A percentile compares a stretch with the other conserved stretches of the same genome.
phyloP scores from a whole-genome alignment of 2,329 filamentous ascomycete genomes.

The Exophiala lecanii-corni region DNA sequence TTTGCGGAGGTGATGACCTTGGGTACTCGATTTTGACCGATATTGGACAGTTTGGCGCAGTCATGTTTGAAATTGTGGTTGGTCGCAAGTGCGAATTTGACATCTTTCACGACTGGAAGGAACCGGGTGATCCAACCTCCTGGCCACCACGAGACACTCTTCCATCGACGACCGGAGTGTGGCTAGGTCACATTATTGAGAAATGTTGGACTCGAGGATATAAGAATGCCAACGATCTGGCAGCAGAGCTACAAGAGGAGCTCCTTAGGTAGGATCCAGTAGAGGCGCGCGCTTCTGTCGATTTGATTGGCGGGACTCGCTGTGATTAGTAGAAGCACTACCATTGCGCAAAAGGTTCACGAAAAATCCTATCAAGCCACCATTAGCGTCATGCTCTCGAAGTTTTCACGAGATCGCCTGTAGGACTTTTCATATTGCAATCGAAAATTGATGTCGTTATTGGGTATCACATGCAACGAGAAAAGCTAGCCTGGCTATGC shows the following conservation, averaged over 20 bases:
- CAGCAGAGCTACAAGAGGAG: constrained; percentile 15
- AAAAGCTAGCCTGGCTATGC: too few relatives aligned
- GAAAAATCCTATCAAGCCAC: too few relatives aligned
- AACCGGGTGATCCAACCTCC: constrained; percentile 11
- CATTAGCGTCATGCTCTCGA: too few relatives aligned
- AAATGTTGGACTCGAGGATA: constrained; percentile 28
- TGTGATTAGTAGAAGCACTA: too few relatives aligned
- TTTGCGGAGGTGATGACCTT: constrained; percentile 28
- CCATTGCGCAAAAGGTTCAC: too few relatives aligned
- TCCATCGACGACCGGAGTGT: constrained; percentile 27
- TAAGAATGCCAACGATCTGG: constrained; percentile 19
- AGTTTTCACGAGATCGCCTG: too few relatives aligned
- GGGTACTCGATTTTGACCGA: constrained; percentile 31
- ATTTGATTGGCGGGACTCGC: too few relatives aligned
- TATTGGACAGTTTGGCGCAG: constrained; percentile 30
- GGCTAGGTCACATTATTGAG: constrained; percentile 29
- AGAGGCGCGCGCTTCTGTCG: too few relatives aligned
- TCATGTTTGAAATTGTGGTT: constrained; percentile 31
- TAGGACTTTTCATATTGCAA: too few relatives aligned
- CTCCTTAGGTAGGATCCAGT: too few relatives aligned
- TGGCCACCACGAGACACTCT: constrained; percentile 28
- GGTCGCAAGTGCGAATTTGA: constrained; percentile 27
- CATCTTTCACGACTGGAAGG: constrained; percentile 23
- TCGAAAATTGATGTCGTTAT: too few relatives aligned
- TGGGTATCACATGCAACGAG: too few relatives aligned